Evolutionary conservation across 495 filamentous ascomycete genomes (phyloP).

Genomic region (Neurospora sp.): DNA sequence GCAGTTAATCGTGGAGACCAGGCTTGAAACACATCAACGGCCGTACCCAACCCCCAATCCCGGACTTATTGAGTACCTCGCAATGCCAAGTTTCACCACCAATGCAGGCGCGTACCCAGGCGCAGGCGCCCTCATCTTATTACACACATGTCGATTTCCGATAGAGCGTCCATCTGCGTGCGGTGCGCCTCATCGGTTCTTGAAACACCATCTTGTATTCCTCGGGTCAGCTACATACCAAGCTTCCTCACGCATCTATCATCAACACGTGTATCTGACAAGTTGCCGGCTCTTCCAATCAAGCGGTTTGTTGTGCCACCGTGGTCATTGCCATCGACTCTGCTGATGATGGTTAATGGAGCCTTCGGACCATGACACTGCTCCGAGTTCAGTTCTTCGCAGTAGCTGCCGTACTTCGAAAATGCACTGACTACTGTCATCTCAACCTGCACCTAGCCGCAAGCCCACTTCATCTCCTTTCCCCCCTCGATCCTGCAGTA

Average conservation of each 20-base stretch:
- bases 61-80: neutral
- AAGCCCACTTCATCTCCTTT: slow-evolving; percentile 19
- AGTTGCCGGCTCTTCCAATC: neutral
- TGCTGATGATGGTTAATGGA: neutral
- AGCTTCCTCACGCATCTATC: neutral
- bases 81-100: slow-evolving; percentile 1
- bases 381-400: neutral
- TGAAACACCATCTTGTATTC: slow-evolving; percentile 3
- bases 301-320: neutral
- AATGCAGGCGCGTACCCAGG: neutral
- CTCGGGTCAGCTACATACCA: neutral
- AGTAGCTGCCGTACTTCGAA: neutral
- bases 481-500: slow-evolving; percentile 26
- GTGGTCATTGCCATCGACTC: neutral
- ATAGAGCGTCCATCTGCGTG: neutral
- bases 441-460: slow-evolving; percentile 17
- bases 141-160: neutral
- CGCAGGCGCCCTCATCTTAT: neutral
- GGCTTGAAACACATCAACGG: slow-evolving; percentile 1
- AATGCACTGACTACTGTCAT: neutral
- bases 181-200: slow-evolving; percentile 3
- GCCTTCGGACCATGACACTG: neutral
- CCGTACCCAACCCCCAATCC: slow-evolving; percentile 1
- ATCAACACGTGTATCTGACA: neutral
- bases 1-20: neutral